A percentile compares a stretch with the other conserved stretches of the same genome.
These are phyloP conservation scores for Mortierella antarctica DNA, from an alignment of 192 early-diverging fungal genomes.

Conservation along the genomic window DNA sequence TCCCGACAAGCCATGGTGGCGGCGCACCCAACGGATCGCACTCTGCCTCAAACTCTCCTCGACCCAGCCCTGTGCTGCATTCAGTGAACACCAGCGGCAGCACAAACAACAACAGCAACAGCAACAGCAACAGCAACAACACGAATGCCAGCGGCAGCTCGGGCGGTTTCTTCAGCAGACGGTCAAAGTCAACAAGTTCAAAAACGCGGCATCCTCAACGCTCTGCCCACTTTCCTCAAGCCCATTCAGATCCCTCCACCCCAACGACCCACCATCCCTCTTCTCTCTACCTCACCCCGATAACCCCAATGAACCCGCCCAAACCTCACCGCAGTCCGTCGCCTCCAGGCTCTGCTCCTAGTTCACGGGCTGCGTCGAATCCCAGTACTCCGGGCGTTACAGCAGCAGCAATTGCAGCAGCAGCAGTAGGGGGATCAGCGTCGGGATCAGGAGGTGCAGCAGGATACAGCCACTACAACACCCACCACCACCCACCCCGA, in stretches of 20 bases:
- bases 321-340: background rate
- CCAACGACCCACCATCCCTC: background rate
- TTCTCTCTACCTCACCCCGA: background rate
- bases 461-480: slow-evolving; percentile 35
- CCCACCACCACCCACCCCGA: slow-evolving; percentile 26
- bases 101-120: slow-evolving; percentile 2
- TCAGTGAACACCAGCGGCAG: background rate
- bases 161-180: background rate
- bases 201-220: background rate
- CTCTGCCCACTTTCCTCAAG: background rate
- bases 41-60: slow-evolving; percentile 13
- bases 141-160: background rate
- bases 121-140: slow-evolving; percentile 4
- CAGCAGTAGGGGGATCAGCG: background rate
- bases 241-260: slow-evolving; percentile 21
- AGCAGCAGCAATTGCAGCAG: background rate
- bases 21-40: background rate
- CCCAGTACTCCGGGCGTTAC: slow-evolving; percentile 12
- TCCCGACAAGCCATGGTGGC: slow-evolving; percentile 4
- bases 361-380: slow-evolving; percentile 9
- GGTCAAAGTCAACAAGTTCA: slow-evolving; percentile 7
- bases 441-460: slow-evolving; percentile 4
- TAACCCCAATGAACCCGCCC: background rate
- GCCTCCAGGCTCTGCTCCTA: background rate
- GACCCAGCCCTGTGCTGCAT: background rate